Percentiles rank a stretch among this genome's conserved stretches.
Conservation (phyloP, 805 yeast genomes). For the Diddensiella transvaalensis region DNA sequence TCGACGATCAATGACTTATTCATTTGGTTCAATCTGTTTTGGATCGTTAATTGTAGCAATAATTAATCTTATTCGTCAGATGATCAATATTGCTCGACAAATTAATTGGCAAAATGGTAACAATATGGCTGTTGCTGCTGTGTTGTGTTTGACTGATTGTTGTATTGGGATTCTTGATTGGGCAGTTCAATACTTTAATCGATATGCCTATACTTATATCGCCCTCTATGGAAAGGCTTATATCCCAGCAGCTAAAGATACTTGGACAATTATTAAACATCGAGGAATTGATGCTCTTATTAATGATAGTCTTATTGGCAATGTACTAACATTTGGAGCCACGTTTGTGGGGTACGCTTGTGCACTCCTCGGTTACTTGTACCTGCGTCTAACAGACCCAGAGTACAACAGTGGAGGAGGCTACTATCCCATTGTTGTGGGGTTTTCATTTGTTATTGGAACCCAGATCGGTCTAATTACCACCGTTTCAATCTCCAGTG, state of each 20-base stretch:
- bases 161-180: conserved; percentile 67
- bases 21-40: conserved; percentile 86
- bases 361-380: conserved; percentile 59
- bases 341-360: conserved; percentile 67
- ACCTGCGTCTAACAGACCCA: conserved; percentile 64
- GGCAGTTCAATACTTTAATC: conserved; percentile 81
- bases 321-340: conserved; percentile 74
- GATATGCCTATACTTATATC: conserved; percentile 81
- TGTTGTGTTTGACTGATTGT: conserved; percentile 48
- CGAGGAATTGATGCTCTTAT: conserved; percentile 83
- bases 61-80: conserved; percentile 61
- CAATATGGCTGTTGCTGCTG: conserved; percentile 49
- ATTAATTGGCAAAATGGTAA: conserved; percentile 51
- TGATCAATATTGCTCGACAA: conserved; percentile 50
- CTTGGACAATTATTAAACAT: conserved; percentile 70
- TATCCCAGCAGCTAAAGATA: conserved; percentile 70
- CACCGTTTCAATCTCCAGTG: conserved; percentile 72
- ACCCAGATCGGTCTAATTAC: conserved; percentile 72
- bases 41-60: conserved; percentile 73
- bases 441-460: conserved; percentile 68
- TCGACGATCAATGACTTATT: conserved; percentile 73
- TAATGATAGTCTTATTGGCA: conserved; percentile 76
- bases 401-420: conserved; percentile 56
- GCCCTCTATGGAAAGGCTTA: conserved; percentile 85
- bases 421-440: conserved; percentile 69